Conservation (phyloP, 2,329 filamentous ascomycete genomes). For the Aureobasidium uvarum region DNA sequence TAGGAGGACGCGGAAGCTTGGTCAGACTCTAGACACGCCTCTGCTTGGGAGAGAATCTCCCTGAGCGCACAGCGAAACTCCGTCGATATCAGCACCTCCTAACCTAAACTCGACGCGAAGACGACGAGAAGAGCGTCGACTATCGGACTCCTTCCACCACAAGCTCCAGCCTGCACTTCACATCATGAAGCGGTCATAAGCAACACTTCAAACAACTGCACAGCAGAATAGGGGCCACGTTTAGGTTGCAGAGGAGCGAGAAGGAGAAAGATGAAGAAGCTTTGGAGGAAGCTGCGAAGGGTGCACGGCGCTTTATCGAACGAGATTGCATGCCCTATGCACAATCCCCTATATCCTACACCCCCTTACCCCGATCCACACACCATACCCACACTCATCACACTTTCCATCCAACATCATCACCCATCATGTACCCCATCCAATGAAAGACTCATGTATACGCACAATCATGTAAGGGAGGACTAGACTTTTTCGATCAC, state of each 20-base stretch:
- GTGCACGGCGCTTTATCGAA: background rate
- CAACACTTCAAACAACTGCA: constrained; percentile 21
- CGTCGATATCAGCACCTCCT: background rate
- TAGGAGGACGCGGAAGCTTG: background rate
- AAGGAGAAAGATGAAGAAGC: background rate
- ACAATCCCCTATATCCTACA: constrained; percentile 7
- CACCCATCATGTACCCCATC: constrained; percentile 4
- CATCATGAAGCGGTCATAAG: background rate
- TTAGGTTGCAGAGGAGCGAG: constrained; percentile 16
- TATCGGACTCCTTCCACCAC: background rate
- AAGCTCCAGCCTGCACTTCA: constrained; percentile 1
- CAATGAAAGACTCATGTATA: constrained; percentile 25
- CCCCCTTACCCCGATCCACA: constrained; percentile 8
- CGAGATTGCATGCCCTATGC: constrained; percentile 4
- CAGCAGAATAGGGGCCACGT: constrained; percentile 24
- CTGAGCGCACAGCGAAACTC: background rate
- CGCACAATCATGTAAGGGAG: constrained; percentile 28
- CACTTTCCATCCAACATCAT: constrained; percentile 5
- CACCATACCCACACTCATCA: constrained; percentile 13
- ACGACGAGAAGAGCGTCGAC: background rate
- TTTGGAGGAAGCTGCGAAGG: background rate
- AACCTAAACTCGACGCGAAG: background rate
- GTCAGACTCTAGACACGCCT: background rate
- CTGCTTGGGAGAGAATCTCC: background rate
- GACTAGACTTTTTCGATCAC: constrained; percentile 17